Evolutionary conservation across 2,329 filamentous ascomycete species (phyloP).

Genomic region (Helotiales sp.): DNA sequence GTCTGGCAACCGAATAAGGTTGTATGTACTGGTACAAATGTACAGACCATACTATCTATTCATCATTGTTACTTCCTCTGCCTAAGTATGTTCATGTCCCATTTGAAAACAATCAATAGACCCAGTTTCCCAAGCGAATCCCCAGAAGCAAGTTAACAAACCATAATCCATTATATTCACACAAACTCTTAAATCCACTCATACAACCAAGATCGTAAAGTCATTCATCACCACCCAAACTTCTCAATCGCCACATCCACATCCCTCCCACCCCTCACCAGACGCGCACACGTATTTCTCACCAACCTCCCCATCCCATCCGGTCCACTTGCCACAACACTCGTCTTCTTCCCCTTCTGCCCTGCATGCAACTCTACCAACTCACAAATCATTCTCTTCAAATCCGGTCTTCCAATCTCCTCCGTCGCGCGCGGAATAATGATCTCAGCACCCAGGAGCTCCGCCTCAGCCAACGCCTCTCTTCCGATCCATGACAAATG

Average conservation of each 20-base stretch:
- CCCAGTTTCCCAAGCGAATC: no score
- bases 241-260: slow-evolving; percentile 66
- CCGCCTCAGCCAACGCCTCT: slow-evolving; percentile 55
- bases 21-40: no score
- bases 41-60: no score
- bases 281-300: slow-evolving; percentile 60
- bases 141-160: no score
- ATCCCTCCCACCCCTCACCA: slow-evolving; percentile 54
- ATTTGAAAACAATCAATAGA: no score
- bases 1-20: no score
- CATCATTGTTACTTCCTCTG: no score
- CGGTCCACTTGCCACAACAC: slow-evolving; percentile 65
- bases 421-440: slow-evolving; percentile 59
- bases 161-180: no score
- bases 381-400: slow-evolving; percentile 49
- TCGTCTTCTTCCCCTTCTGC: slow-evolving; percentile 46
- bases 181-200: no score
- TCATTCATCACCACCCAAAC: slow-evolving; percentile 63
- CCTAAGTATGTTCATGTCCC: no score
- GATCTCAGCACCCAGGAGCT: slow-evolving; percentile 55
- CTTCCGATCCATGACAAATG: slow-evolving; percentile 60
- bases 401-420: slow-evolving; percentile 59
- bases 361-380: slow-evolving; percentile 43
- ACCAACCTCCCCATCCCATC: slow-evolving; percentile 64
- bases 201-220: not conserved